Evolutionary conservation across 352 stramenopile species (phyloP).

Genomic region (Phytophthora melonis): DNA sequence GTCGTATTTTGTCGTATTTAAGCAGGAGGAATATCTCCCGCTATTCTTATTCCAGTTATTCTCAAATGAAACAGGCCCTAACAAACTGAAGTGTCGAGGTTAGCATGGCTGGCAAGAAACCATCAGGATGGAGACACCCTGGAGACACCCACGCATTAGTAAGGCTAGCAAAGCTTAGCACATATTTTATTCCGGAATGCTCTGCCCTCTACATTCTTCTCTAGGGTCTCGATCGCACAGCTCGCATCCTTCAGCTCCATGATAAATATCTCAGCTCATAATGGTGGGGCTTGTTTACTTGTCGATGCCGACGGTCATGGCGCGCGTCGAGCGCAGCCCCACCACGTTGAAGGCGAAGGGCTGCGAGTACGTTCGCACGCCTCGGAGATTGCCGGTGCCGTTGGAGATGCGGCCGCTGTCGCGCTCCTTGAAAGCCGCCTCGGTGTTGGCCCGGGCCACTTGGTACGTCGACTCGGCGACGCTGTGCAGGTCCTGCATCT

Average conservation of each 20-base stretch:
- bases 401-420: slow-evolving; percentile 39
- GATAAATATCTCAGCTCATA: slow-evolving; percentile 49
- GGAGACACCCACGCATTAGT: neutral
- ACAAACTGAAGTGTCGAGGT: neutral
- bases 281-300: slow-evolving; percentile 26
- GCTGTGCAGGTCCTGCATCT: slow-evolving; percentile 78
- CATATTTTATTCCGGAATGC: slow-evolving; percentile 31
- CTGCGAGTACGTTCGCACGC: slow-evolving; percentile 50
- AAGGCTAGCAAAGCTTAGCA: slow-evolving; percentile 19
- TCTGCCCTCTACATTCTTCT: neutral
- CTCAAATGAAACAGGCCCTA: no score
- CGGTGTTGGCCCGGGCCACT: slow-evolving; percentile 63
- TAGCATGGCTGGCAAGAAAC: slow-evolving; percentile 2
- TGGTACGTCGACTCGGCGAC: slow-evolving; percentile 75
- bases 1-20: no score
- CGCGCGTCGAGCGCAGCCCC: slow-evolving; percentile 48
- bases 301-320: slow-evolving; percentile 43
- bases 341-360: slow-evolving; percentile 54
- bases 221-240: neutral
- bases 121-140: neutral
- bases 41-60: no score
- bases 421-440: slow-evolving; percentile 53
- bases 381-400: slow-evolving; percentile 20
- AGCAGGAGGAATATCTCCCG: no score
- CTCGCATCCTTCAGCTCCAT: slow-evolving; percentile 27